A percentile compares a stretch with the other conserved stretches of the same genome.
Conservation (phyloP, 345 rosid genomes). For the Schrenkiella parvula region DNA sequence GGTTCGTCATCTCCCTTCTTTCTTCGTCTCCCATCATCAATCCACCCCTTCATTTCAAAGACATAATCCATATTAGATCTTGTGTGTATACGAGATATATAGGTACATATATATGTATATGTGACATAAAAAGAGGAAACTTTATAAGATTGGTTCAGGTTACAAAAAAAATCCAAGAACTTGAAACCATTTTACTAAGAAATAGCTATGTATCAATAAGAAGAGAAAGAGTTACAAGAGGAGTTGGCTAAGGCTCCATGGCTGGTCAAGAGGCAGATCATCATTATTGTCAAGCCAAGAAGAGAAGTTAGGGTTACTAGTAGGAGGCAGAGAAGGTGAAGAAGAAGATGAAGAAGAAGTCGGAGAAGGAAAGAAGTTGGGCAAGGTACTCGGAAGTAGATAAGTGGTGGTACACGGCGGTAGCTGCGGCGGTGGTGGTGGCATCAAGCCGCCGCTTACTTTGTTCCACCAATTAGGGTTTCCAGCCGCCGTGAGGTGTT, state of each 20-base stretch:
- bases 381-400: constrained; percentile 39
- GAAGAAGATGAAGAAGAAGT: constrained; percentile 38
- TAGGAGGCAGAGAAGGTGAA: constrained; percentile 42
- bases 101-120: not conserved
- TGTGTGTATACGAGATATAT: not conserved
- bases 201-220: not conserved
- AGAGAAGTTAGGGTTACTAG: constrained; percentile 34
- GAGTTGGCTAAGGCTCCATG: constrained; percentile 64
- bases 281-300: constrained; percentile 52
- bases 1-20: constrained; percentile 30
- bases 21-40: constrained; percentile 55
- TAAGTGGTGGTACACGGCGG: constrained; percentile 26
- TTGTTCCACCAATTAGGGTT: constrained; percentile 70
- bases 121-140: not conserved
- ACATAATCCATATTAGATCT: constrained; percentile 5
- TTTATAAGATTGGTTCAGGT: not conserved
- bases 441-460: constrained; percentile 45
- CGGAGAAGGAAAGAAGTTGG: constrained; percentile 36
- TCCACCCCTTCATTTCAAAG: constrained; percentile 48
- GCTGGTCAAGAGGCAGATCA: constrained; percentile 55
- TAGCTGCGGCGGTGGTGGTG: constrained; percentile 44
- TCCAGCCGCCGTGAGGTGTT: constrained; percentile 61
- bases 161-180: constrained; percentile 9
- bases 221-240: constrained; percentile 45
- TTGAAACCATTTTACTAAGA: constrained; percentile 7